Evolutionary conservation across 108 stramenopile genomes (phyloP).

Genomic region (Chaetoceros muelleri): DNA sequence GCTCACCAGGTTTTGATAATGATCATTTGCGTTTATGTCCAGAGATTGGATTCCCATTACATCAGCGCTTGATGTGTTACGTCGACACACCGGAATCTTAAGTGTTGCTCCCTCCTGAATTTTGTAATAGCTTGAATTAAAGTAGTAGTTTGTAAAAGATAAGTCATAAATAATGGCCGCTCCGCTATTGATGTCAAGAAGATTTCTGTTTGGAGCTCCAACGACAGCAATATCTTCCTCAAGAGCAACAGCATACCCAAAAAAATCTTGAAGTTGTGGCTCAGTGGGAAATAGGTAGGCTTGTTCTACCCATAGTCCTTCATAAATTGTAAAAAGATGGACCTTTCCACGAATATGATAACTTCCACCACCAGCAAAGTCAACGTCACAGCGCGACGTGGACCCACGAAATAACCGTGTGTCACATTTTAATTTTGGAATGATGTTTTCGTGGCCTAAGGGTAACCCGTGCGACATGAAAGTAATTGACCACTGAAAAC

Average conservation of each 20-base stretch:
- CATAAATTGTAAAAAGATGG: constrained; percentile 45
- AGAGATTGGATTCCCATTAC: constrained; percentile 9
- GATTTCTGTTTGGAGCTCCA: constrained; percentile 67
- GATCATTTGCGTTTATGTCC: no score
- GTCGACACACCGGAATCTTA: neutral
- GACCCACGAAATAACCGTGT: constrained; percentile 6
- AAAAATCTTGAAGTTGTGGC: constrained; percentile 45
- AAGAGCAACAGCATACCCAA: constrained; percentile 40
- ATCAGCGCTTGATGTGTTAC: neutral
- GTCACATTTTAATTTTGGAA: constrained; percentile 14
- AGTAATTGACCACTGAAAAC: constrained; percentile 29
- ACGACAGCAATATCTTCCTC: constrained; percentile 25
- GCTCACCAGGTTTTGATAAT: constrained; percentile 28
- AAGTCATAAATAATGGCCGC: constrained; percentile 46
- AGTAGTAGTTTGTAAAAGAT: constrained; percentile 31
- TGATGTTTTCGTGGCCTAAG: constrained; percentile 6
- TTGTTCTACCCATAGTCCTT: constrained; percentile 35
- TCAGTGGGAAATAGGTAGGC: constrained; percentile 40
- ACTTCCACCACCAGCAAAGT: constrained; percentile 9
- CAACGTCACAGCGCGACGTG: constrained; percentile 15
- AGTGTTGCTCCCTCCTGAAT: constrained; percentile 46
- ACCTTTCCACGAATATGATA: constrained; percentile 32
- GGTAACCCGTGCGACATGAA: constrained; percentile 20
- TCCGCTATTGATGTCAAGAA: constrained; percentile 42
- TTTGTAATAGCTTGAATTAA: constrained; percentile 16